Evolutionary conservation across 139 green algal genomes (phyloP), one percentile per base, ranked within the genome.

Genomic region (Pseudopediastrum boryanum): DNA sequence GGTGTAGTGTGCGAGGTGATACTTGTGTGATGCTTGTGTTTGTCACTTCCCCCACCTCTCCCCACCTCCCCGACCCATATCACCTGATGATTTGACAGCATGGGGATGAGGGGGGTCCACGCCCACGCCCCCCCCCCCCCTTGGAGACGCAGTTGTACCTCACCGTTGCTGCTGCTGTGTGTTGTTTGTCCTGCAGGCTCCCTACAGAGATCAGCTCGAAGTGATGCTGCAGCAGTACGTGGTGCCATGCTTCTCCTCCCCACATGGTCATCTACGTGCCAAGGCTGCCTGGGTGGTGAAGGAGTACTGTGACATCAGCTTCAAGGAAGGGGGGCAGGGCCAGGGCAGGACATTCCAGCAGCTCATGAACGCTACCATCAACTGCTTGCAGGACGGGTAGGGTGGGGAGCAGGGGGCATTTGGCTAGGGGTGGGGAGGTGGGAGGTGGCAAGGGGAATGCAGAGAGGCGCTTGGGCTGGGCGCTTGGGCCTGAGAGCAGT

Each of bases 211-310:
- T 19, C 81, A 94, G 84, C 81, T 99, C 67, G 93, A 96, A 74
- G 63, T 81, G 36, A 94, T 99, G 89, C 84, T 99, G 69, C 52
- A 88, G 52, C 79, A 86, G 77, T 86, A 92, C 66, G 88, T 98
- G 66, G 39, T 93, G 72, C 94, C 94, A n/a, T 84, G 86, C 46
- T 96, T 97, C 58, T 38, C 76, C 42, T 90, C 78, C 0, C 81
- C 81, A 0, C 79, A 85, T 59, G 87, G 92, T 38, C 92, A 98
- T 88, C 86, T 99, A 68, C 84, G 96, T 9, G 88, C 92, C 70
- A 98, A 98, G 86, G 96, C 94, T 2, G 92, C 83, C 74, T 99
- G 96, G 96, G 76, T 98, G 56, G 82, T 88, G 0, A 92, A 90
- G 25, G 73, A 88, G 72, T 99, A 92, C 73, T 89, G 83, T 3